Evolutionary conservation across 371 early-diverging fungal species (phyloP), one percentile per base, ranked within the genome.

Genomic region (Mucor mucedo): DNA sequence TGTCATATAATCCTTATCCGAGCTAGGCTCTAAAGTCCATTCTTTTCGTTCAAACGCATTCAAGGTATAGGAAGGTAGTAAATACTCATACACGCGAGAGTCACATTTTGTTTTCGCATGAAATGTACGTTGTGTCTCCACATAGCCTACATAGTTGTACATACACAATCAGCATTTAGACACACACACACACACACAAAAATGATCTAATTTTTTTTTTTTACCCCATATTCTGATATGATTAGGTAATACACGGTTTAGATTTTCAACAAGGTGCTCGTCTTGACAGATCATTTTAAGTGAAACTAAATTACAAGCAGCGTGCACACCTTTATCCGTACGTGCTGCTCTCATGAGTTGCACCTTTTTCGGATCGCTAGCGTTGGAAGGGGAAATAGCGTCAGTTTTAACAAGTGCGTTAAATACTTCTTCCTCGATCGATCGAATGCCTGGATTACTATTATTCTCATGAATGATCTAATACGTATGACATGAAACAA

Each of bases 321-420:
- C 99, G 74, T 98, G 98, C 1, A 99, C 99, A 11, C 99, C 99
- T 80, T 99, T 99, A 75, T 99, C 99, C 0, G 99, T 99, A 30
- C 99, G 84, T 4, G 98, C 99, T 3, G 96, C 91, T 55, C 99
- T 80, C 84, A 80, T 80, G 70, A 94, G 84, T 47, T 79, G 65
- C 58, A 94, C 92, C 79, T 95, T 95, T 65, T 87, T 87, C 42
- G 87, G 89, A 69, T 91, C 91, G 11, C 77, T 73, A 0, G 94
- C 76, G 59, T 95, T 95, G 27, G 85, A 87, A 42, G 77, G 76
- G 1, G 94, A 93, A 29, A 95, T 83, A 0, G 89, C 91, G 4
- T 89, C 93, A 2, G 89, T 87, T 50, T 80, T 76, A 32, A 86
- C 82, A 60, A 95, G 71, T 2, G 93, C 93, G 49, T 86, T 82